Percentiles rank a stretch among this genome's conserved stretches.
phyloP scores from a whole-genome alignment of 2,329 filamentous ascomycete species.

The Coniochaeta hoffmannii region DNA sequence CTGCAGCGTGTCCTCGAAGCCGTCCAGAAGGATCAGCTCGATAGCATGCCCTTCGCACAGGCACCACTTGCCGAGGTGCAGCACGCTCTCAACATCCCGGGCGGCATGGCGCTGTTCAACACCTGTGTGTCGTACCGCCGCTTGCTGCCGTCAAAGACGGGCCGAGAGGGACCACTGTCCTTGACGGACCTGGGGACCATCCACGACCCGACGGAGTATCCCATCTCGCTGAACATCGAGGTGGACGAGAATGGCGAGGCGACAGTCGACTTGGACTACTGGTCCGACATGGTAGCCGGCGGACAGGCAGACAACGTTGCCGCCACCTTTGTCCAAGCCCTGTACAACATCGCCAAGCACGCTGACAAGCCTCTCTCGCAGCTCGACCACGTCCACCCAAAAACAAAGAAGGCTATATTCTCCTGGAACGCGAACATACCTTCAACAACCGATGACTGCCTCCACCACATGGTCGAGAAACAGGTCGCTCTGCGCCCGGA shows the following conservation, averaged over 20 bases:
- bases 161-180: not conserved
- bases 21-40: constrained; percentile 14
- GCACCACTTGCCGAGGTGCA: constrained; percentile 15
- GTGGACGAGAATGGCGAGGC: constrained; percentile 8
- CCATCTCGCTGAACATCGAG: constrained; percentile 16
- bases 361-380: constrained; percentile 7
- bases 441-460: constrained; percentile 8
- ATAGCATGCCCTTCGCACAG: constrained; percentile 14
- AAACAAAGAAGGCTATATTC: constrained; percentile 10
- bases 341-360: constrained; percentile 11
- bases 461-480: constrained; percentile 15
- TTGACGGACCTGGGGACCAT: constrained; percentile 11
- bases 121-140: constrained; percentile 17
- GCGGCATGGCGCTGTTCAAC: constrained; percentile 16
- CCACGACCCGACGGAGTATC: constrained; percentile 17
- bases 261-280: constrained; percentile 15
- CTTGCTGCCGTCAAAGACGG: not conserved
- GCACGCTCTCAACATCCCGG: constrained; percentile 13
- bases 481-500: constrained; percentile 10
- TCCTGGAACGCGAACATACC: constrained; percentile 15
- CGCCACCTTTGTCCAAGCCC: constrained; percentile 11
- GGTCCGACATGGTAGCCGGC: constrained; percentile 12
- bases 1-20: constrained; percentile 11
- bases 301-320: constrained; percentile 12
- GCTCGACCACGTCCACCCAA: constrained; percentile 10